Conservation (phyloP, 2,329 filamentous ascomycete genomes). For the Colletotrichum salicis region DNA sequence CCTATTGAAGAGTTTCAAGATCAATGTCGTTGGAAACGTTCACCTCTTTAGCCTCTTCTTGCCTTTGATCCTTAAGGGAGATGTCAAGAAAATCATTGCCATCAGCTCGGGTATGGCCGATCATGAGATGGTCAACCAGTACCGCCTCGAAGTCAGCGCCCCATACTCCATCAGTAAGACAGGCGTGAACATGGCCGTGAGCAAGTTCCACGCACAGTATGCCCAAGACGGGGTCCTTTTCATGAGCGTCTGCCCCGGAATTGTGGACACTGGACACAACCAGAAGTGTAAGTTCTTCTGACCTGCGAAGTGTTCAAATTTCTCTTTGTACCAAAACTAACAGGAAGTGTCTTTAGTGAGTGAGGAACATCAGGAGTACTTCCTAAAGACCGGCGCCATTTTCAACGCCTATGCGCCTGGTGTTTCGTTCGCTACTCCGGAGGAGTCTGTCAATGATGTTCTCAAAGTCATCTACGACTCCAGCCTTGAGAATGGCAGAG, state of each 20-base stretch:
- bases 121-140: constrained; percentile 50
- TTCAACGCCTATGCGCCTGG: constrained; percentile 52
- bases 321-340: neutral
- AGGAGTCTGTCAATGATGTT: constrained; percentile 48
- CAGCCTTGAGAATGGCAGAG: constrained; percentile 57
- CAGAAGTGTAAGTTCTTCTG: constrained; percentile 38
- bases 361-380: constrained; percentile 39
- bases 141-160: constrained; percentile 45
- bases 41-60: constrained; percentile 64
- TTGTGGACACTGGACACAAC: constrained; percentile 55
- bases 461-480: constrained; percentile 48
- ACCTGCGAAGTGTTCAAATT: too few relatives aligned
- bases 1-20: constrained; percentile 45
- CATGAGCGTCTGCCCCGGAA: constrained; percentile 61
- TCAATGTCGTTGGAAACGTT: constrained; percentile 64
- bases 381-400: constrained; percentile 41
- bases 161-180: constrained; percentile 63
- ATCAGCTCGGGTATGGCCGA: constrained; percentile 62
- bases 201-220: constrained; percentile 64
- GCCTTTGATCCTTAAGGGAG: constrained; percentile 62
- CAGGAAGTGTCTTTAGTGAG: constrained; percentile 34
- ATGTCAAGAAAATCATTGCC: constrained; percentile 63
- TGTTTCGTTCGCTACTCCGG: constrained; percentile 48
- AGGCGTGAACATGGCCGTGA: constrained; percentile 61
- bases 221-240: constrained; percentile 62